A percentile compares a stretch with the other conserved stretches of the same genome.
Conservation (phyloP, 768 basidiomycete genomes). For the Trametes cinnabarina region DNA sequence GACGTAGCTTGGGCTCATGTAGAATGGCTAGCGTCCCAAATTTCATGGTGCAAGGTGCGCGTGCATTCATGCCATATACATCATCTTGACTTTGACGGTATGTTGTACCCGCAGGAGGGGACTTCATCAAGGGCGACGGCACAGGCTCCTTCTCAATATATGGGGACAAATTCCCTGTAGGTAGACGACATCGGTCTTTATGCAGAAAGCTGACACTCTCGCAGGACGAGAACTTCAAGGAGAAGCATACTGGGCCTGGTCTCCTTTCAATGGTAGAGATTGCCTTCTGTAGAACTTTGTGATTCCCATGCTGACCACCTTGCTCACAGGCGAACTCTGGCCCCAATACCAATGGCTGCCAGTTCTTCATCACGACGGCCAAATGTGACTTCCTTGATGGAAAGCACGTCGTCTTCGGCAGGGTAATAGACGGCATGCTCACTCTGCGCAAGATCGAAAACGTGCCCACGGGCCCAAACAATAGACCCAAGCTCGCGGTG, state of each 20-base stretch:
- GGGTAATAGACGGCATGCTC: conserved; percentile 89
- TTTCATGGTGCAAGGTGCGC: conserved; percentile 93
- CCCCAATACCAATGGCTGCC: conserved; percentile 87
- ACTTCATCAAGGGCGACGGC: conserved; percentile 92
- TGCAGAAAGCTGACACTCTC: neutral
- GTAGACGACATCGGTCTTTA: conserved; percentile 24
- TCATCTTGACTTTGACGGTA: neutral
- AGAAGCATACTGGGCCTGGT: conserved; percentile 85
- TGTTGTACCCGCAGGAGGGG: conserved; percentile 61
- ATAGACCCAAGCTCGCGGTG: conserved; percentile 82
- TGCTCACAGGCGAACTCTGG: conserved; percentile 87
- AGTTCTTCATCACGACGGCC: conserved; percentile 97
- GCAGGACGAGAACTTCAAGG: conserved; percentile 92
- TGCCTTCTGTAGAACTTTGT: neutral
- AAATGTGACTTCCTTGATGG: conserved; percentile 95
- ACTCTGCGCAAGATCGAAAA: conserved; percentile 96
- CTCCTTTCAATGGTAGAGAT: conserved; percentile 86
- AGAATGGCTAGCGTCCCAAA: conserved; percentile 62
- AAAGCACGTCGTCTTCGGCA: conserved; percentile 92
- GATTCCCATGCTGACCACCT: neutral
- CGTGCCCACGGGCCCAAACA: conserved; percentile 88
- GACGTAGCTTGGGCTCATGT: neutral
- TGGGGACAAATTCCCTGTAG: conserved; percentile 87
- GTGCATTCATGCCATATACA: neutral
- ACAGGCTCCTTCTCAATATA: conserved; percentile 98